A percentile compares a stretch with the other conserved stretches of the same genome.
phyloP scores from a whole-genome alignment of 164 flowering plant species.

The Piper betle region DNA sequence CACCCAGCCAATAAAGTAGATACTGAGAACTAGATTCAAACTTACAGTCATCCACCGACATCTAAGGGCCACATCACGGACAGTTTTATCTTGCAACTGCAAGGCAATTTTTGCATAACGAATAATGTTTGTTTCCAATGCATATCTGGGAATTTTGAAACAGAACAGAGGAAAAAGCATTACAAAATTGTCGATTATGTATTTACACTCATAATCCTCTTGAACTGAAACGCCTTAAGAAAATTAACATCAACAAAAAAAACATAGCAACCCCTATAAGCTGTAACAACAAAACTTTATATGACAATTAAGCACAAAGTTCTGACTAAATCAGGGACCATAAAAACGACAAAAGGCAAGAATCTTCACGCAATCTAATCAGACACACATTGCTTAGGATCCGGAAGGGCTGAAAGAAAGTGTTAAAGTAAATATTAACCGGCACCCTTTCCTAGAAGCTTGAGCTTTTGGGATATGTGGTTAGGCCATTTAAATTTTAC shows the following conservation, averaged over 20 bases:
- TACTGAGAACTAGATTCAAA: slow-evolving; percentile 5
- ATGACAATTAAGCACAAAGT: background rate
- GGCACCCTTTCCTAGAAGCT: too few species aligned
- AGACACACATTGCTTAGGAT: too few species aligned
- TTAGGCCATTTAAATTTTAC: too few species aligned
- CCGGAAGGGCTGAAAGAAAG: too few species aligned
- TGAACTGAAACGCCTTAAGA: background rate
- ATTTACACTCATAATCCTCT: background rate
- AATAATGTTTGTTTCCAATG: slow-evolving; percentile 25
- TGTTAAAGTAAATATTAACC: too few species aligned
- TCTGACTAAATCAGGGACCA: background rate
- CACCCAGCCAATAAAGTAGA: background rate
- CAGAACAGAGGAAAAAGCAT: background rate
- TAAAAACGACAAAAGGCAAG: background rate
- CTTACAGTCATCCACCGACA: slow-evolving; percentile 68
- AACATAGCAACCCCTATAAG: too few species aligned
- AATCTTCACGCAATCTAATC: too few species aligned
- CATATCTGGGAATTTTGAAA: slow-evolving; percentile 24
- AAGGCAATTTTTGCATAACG: slow-evolving; percentile 59
- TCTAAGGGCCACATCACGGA: slow-evolving; percentile 65
- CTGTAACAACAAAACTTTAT: too few species aligned
- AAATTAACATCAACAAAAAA: too few species aligned
- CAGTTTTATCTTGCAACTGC: slow-evolving; percentile 42
- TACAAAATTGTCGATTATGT: background rate
- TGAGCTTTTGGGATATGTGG: too few species aligned